Evolutionary conservation across 495 filamentous ascomycete species (phyloP).

Genomic region (Pyrenula aspistea): DNA sequence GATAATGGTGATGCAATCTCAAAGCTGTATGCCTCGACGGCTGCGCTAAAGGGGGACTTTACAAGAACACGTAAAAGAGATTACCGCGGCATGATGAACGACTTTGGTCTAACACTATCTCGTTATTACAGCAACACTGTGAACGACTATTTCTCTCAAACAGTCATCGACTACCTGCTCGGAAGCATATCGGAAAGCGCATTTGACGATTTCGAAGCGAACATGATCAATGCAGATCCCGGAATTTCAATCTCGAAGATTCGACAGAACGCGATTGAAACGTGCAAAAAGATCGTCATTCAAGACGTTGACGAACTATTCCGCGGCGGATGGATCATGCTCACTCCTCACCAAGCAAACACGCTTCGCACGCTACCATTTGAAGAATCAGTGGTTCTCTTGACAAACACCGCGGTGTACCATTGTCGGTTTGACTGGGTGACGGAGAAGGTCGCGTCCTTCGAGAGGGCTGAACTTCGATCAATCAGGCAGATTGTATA

Average conservation of each 20-base stretch:
- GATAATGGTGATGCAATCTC: conserved; percentile 68
- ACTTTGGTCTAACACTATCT: conserved; percentile 77
- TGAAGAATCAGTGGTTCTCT: conserved; percentile 71
- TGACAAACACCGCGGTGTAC: conserved; percentile 78
- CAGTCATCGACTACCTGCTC: conserved; percentile 86
- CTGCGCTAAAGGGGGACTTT: conserved; percentile 90
- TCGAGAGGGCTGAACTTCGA: conserved; percentile 72
- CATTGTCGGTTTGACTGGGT: conserved; percentile 86
- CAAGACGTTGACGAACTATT: conserved; percentile 74
- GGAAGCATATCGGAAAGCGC: conserved; percentile 73
- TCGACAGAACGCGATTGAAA: conserved; percentile 80
- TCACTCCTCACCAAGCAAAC: conserved; percentile 54
- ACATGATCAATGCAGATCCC: conserved; percentile 79
- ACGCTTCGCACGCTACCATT: conserved; percentile 56
- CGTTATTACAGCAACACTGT: conserved; percentile 65
- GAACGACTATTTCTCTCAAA: conserved; percentile 91
- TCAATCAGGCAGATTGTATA: conserved; percentile 57
- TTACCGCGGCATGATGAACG: conserved; percentile 84
- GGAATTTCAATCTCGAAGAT: conserved; percentile 73
- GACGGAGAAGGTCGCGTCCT: conserved; percentile 79
- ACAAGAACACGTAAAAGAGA: conserved; percentile 83
- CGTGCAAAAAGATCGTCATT: conserved; percentile 69
- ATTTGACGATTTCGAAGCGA: conserved; percentile 83
- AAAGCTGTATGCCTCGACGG: conserved; percentile 69
- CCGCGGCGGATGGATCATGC: conserved; percentile 71